Evolutionary conservation across 192 early-diverging fungal species (phyloP), one percentile per base, ranked within the genome.

Genomic region (Fimicolochytrium jonesii): DNA sequence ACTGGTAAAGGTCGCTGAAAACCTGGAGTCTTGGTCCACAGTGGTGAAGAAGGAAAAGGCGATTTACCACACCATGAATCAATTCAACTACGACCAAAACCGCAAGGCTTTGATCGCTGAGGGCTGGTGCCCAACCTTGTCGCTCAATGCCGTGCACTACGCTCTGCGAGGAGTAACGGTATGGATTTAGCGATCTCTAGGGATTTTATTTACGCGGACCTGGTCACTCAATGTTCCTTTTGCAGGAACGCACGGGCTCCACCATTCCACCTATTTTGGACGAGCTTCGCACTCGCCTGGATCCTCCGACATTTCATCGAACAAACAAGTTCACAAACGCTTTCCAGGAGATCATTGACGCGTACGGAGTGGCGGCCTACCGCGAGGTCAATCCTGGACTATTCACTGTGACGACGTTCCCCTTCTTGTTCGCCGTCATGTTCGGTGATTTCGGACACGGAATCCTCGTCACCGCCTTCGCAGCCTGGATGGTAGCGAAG

Each of bases 401-500:
- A 31, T 99, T 96, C 56, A 97, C 97, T 0, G 69, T 90, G 11
- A 95, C 98, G 39, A 93, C 92, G 0, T 99, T 99, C 80, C 97
- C 97, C n/a, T 99, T 99, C 71, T 73, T 99, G 54, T 99, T 99
- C 76, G 95, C 97, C 44, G 84, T 99, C 56, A 99, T 99, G 97
- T 99, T 99, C 82, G 97, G 97, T 57, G 97, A 99, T 74, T 83
- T 96, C 33, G 97, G 97, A 46, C 97, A 99, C 67, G 97, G 94
- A 26, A 68, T 93, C 33, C 59, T 99, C 41, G 82, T 99, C 77
- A 77, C 91, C 3, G 58, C 89, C n/a, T 66, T 73, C 58, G 92
- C 87, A 4, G 66, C 79, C 1, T 90, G 87, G 65, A 74, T 99
- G 66, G 83, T 88, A 48, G 34, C 77, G 32, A 86, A 90, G 60